Evolutionary conservation across 2,329 filamentous ascomycete species (phyloP).

Genomic region (Chaetomium olivaceum): DNA sequence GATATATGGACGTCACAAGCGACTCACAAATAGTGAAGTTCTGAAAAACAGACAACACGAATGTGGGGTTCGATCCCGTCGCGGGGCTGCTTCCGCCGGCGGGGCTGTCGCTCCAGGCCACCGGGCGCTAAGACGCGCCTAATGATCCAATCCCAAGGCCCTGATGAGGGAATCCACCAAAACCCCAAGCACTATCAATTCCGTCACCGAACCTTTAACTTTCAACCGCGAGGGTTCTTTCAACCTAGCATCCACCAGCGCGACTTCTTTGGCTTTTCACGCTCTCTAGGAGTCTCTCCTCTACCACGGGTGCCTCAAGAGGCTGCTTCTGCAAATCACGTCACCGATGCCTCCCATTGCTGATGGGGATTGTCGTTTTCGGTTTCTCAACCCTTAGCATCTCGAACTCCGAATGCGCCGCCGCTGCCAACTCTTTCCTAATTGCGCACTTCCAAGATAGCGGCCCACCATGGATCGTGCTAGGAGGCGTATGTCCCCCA

Average conservation of each 20-base stretch:
- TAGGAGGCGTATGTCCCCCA: slow-evolving; percentile 57
- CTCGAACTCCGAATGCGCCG: slow-evolving; percentile 50
- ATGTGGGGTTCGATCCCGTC: neutral
- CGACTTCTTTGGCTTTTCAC: slow-evolving; percentile 9
- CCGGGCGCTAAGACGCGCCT: slow-evolving; percentile 21
- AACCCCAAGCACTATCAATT: slow-evolving; percentile 17
- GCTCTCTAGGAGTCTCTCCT: slow-evolving; percentile 20
- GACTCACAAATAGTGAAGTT: too few species aligned
- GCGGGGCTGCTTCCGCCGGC: neutral
- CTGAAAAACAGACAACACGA: too few species aligned
- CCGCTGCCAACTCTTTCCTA: slow-evolving; percentile 33
- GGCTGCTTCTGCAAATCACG: slow-evolving; percentile 26
- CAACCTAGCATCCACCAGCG: slow-evolving; percentile 3
- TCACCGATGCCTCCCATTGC: slow-evolving; percentile 49
- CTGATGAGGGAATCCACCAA: slow-evolving; percentile 15
- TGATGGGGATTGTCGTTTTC: slow-evolving; percentile 45
- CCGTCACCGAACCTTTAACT: slow-evolving; percentile 24
- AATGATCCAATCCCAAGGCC: slow-evolving; percentile 17
- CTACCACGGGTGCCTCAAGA: slow-evolving; percentile 27
- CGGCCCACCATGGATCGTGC: slow-evolving; percentile 62
- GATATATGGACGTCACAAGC: too few species aligned
- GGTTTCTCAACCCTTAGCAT: slow-evolving; percentile 50
- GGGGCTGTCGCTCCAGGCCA: neutral
- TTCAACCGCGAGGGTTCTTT: slow-evolving; percentile 8
- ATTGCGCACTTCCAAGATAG: slow-evolving; percentile 37